phyloP scores from a whole-genome alignment of 495 filamentous ascomycete species.

The Hypoxylon trugodes region DNA sequence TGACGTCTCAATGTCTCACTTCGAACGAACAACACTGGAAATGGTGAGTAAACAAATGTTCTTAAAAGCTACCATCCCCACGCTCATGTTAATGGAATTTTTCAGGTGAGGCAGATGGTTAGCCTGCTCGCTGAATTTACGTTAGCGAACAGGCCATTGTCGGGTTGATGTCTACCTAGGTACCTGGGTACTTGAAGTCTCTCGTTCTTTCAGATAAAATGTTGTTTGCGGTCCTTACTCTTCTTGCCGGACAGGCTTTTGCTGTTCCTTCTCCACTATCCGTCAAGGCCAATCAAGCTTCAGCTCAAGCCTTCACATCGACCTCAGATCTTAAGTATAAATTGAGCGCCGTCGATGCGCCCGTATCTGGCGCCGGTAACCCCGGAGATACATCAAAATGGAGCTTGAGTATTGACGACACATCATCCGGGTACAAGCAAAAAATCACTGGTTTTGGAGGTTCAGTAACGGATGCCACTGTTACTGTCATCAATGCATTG shows the following conservation, averaged over 20 bases:
- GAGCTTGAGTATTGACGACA: conserved; percentile 60
- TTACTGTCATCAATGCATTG: conserved; percentile 59
- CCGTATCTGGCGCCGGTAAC: conserved; percentile 53
- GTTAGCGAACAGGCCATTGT: neutral
- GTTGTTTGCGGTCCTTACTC: conserved; percentile 26
- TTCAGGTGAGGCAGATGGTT: neutral
- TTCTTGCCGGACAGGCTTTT: conserved; percentile 32
- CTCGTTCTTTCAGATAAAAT: conserved; percentile 25
- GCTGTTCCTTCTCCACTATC: conserved; percentile 17
- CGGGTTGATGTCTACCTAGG: neutral
- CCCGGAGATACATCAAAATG: conserved; percentile 55
- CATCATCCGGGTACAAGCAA: conserved; percentile 54
- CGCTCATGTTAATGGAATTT: neutral
- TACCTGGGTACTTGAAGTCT: no score
- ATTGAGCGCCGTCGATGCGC: conserved; percentile 51
- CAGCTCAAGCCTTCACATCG: conserved; percentile 51
- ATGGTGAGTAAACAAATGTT: neutral
- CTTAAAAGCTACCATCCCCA: conserved; percentile 13
- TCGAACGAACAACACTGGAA: neutral
- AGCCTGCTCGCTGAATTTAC: neutral
- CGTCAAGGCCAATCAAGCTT: conserved; percentile 20
- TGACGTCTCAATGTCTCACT: conserved; percentile 17
- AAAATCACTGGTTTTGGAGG: conserved; percentile 63
- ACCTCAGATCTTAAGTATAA: conserved; percentile 58
- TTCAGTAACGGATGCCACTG: conserved; percentile 64